Evolutionary conservation across 176 grass and related monocot species (phyloP), one percentile per base, ranked within the genome.

Genomic region (Oryza punctata): DNA sequence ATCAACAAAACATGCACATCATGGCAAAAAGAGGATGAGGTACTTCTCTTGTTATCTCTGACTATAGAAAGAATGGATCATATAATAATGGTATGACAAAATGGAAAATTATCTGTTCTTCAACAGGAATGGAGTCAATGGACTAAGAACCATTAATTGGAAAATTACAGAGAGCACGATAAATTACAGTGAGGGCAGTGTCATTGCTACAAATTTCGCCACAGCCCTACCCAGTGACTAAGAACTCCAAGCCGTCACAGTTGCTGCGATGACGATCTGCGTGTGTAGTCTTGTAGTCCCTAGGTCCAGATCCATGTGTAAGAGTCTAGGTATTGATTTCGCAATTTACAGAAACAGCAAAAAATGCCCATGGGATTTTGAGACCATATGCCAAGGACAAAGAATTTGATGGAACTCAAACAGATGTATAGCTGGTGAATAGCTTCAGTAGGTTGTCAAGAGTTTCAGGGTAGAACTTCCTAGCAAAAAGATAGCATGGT

Each of bases 401-500:
- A 84, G 77, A 94, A 91, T 89, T 33, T 50, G 28, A 73, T 67
- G 27, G 64, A 78, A 66, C 60, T 98, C 80, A 98, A 81, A 92
- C 83, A 65, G 87, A 88, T n/a, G 85, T 91, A 49, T 98, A 95
- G 78, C 87, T 95, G 82, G 85, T 90, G 84, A 95, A 98, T 81
- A 90, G 76, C 68, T 93, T 91, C 83, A 93, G 80, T 87, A 98
- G 38, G 80, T 90, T 95, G 82, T 91, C 91, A 46, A 90, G 91
- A 61, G 91, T 75, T 79, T 95, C 96, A 1, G 93, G 96, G 54
- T 91, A 88, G 60, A 98, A 98, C 76, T 98, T 98, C 69, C 96
- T 90, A 24, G 96, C 92, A 77, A 98, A 98, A 77, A 98, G 90
- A 57, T 98, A 98, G 80, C 96, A 98, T 30, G 96, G 93, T 83